Evolutionary conservation across 495 filamentous ascomycete species (phyloP), one percentile per base, ranked within the genome.

Genomic region (Aspergillus sclerotiicarbonarius): DNA sequence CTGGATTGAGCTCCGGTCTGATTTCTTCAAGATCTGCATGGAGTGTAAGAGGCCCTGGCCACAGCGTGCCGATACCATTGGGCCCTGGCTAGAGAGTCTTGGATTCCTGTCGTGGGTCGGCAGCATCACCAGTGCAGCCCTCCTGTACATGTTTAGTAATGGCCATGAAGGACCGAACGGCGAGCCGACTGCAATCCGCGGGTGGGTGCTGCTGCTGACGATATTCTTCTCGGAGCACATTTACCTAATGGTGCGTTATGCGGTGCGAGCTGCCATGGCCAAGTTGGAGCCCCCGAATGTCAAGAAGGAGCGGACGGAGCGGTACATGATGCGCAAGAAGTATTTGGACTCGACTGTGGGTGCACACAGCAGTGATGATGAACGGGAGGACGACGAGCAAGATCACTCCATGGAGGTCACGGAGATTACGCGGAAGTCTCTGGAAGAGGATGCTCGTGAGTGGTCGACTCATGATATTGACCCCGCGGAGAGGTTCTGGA

Each of bases 1-100:
- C 76, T 98, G 94, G 94, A 68, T 98, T 51, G 95, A 98, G 63
- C 83, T 97, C 13, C 89, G 94, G 25, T 89, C 89, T 20, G 94
- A 98, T 60, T 93, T 96, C 15, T 83, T 92, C 72, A 98, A 98
- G 67, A 98, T 98, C 60, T 92, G 91, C 62, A 76, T 90, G 53
- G 89, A 92, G 69, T 93, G 90, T 80, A 88, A 90, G 62, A 82
- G 94, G 9, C 95, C 94, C 0, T 89, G 87, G 12, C 94, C 94
- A 0, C 86, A 85, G 71, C 85, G 94, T 13, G 87, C 90, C 2
- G 95, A 98, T 70, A 91, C 89, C 3, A 98, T 98, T 62, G 94
- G 94, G 0, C 92, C 94, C 1, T 98, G 94, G 94, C 81, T 98
- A 10, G 87, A 91, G 55, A 86, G 87, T 16, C 80, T 98, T 3